These are phyloP conservation scores for Botrytis paeoniae DNA, from an alignment of 2,329 filamentous ascomycete genomes.

Conservation along the genomic window DNA sequence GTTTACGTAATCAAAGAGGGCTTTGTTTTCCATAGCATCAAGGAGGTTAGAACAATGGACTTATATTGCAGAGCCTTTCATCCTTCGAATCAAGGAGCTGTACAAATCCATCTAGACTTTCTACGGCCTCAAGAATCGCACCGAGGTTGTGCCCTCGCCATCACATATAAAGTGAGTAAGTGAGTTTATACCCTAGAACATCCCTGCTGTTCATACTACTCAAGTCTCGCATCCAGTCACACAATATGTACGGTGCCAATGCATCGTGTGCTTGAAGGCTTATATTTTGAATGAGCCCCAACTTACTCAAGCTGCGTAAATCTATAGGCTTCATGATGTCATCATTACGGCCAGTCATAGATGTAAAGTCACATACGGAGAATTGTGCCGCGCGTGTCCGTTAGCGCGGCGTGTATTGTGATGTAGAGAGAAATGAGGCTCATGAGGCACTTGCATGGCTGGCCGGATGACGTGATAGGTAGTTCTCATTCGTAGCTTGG, in stretches of 20 bases:
- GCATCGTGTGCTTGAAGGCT: neutral
- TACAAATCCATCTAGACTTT: neutral
- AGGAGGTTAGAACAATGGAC: neutral
- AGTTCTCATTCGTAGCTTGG: neutral
- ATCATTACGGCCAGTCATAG: neutral
- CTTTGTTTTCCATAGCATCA: fast-evolving
- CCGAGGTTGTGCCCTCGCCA: too few species aligned
- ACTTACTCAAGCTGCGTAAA: neutral
- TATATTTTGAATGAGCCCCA: too few species aligned
- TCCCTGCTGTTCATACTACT: neutral
- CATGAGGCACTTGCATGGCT: neutral
- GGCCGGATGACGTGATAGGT: neutral
- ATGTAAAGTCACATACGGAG: neutral
- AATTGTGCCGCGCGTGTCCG: neutral
- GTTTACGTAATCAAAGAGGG: neutral
- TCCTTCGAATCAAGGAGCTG: neutral
- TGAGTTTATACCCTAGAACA: neutral
- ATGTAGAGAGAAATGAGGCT: neutral
- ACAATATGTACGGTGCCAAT: neutral
- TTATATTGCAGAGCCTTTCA: neutral
- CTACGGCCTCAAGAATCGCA: too few species aligned
- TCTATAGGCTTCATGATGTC: neutral
- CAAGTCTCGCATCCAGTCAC: neutral
- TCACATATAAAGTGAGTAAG: neutral
- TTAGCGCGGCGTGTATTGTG: neutral